These are phyloP conservation scores for Phanerodontia chrysosporium DNA, from an alignment of 768 basidiomycete genomes.

Conservation along the genomic window DNA sequence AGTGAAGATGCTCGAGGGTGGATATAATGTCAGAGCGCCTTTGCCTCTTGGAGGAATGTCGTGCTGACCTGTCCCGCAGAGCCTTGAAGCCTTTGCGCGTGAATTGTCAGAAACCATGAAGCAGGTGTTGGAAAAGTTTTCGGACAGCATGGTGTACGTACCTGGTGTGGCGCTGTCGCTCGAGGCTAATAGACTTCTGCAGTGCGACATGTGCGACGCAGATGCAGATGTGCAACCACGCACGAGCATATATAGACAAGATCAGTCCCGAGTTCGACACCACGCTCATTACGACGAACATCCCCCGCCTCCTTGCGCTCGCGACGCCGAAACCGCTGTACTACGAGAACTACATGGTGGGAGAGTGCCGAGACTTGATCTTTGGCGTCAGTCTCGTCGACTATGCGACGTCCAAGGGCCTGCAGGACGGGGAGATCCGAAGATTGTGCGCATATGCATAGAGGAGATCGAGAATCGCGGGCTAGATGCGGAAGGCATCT, in stretches of 20 bases:
- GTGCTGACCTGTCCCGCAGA: constrained; percentile 42
- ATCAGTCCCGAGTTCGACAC: constrained; percentile 74
- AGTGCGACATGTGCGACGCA: constrained; percentile 79
- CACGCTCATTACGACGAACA: constrained; percentile 47
- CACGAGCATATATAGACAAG: constrained; percentile 53
- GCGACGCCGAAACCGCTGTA: constrained; percentile 68
- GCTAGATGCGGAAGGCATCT: constrained; percentile 75
- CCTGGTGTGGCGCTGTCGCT: not conserved
- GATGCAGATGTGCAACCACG: constrained; percentile 66
- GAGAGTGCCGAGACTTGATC: constrained; percentile 82
- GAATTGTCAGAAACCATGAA: constrained; percentile 68
- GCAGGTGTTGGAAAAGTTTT: constrained; percentile 63
- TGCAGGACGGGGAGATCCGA: constrained; percentile 75
- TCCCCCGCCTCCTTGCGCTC: constrained; percentile 58
- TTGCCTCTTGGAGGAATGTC: too few relatives aligned
- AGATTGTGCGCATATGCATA: constrained; percentile 77
- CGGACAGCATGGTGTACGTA: constrained; percentile 73
- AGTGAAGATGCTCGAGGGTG: constrained; percentile 78
- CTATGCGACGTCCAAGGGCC: constrained; percentile 77
- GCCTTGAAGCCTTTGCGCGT: constrained; percentile 72
- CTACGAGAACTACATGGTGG: constrained; percentile 77
- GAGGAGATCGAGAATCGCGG: constrained; percentile 80
- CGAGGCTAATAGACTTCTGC: not conserved
- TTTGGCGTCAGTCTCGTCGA: constrained; percentile 88
- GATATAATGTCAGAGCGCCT: constrained; percentile 56